phyloP scores from a whole-genome alignment of 257 asterid species.

The Solanum sejunctum region DNA sequence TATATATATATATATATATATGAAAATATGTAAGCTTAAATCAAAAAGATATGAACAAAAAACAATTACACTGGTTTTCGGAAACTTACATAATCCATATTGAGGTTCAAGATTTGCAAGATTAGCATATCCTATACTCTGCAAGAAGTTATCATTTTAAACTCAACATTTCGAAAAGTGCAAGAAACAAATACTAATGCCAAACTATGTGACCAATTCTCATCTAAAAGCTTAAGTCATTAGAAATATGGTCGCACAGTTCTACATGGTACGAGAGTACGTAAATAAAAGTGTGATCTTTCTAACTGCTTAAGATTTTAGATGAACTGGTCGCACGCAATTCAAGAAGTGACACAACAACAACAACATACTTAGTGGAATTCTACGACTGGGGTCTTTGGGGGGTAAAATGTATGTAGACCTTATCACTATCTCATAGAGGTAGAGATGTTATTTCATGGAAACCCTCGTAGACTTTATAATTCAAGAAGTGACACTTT shows the following conservation, averaged over 20 bases:
- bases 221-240: not conserved
- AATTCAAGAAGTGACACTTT: not conserved
- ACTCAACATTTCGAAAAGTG: not conserved
- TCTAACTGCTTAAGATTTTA: not conserved
- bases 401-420: too few species aligned
- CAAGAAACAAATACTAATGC: not conserved
- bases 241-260: not conserved
- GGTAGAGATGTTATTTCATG: too few species aligned
- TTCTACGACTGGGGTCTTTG: too few species aligned
- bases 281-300: not conserved
- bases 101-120: slow-evolving; percentile 77
- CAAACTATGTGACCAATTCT: not conserved
- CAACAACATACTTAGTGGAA: too few species aligned
- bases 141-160: not conserved
- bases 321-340: not conserved
- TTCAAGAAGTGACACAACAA: not conserved
- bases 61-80: not conserved
- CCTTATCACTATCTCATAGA: too few species aligned
- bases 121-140: slow-evolving; percentile 82
- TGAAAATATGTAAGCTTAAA: not conserved
- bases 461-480: too few species aligned
- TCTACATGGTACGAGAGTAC: not conserved
- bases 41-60: not conserved
- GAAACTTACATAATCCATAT: slow-evolving; percentile 53
- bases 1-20: not conserved